A percentile compares a stretch with the other conserved stretches of the same genome.
Conservation (phyloP, 2,329 filamentous ascomycete species). For the Karstenula rhodostoma region DNA sequence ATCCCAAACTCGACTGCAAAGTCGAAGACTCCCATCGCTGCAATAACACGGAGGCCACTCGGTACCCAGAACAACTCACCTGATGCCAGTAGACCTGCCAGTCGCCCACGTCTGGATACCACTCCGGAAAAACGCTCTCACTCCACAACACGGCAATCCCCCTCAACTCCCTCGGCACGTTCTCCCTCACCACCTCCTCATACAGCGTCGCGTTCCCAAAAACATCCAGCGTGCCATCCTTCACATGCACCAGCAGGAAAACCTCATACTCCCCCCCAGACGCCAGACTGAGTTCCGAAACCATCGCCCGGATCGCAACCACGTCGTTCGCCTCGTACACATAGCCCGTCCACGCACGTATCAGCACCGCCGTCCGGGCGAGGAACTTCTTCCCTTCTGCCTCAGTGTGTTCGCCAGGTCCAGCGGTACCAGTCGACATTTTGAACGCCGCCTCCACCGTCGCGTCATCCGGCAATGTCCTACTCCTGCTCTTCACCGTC, state of each 20-base stretch:
- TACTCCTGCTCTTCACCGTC: slow-evolving; percentile 39
- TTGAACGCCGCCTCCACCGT: slow-evolving; percentile 41
- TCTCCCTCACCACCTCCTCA: slow-evolving; percentile 65
- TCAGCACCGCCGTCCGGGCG: slow-evolving; percentile 55
- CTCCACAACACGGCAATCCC: slow-evolving; percentile 79
- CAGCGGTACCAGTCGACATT: slow-evolving; percentile 36
- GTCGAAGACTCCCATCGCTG: neutral
- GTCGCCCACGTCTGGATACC: slow-evolving; percentile 59
- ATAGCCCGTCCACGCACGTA: slow-evolving; percentile 58
- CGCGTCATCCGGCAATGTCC: slow-evolving; percentile 34
- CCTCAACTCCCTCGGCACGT: slow-evolving; percentile 74
- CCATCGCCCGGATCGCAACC: slow-evolving; percentile 55
- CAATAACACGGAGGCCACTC: neutral
- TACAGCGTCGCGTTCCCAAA: slow-evolving; percentile 69
- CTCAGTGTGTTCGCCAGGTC: slow-evolving; percentile 31
- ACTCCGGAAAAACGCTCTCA: slow-evolving; percentile 60
- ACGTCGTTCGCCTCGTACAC: slow-evolving; percentile 57
- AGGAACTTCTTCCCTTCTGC: slow-evolving; percentile 46
- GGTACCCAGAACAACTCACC: neutral
- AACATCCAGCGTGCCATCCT: slow-evolving; percentile 64
- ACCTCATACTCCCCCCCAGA: slow-evolving; percentile 59
- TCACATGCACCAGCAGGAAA: slow-evolving; percentile 58
- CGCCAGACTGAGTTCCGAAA: slow-evolving; percentile 55
- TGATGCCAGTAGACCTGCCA: slow-evolving; percentile 59
- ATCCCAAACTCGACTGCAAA: neutral